Evolutionary conservation across 805 yeast genomes (phyloP).

Genomic region (Komagataella phaffii): DNA sequence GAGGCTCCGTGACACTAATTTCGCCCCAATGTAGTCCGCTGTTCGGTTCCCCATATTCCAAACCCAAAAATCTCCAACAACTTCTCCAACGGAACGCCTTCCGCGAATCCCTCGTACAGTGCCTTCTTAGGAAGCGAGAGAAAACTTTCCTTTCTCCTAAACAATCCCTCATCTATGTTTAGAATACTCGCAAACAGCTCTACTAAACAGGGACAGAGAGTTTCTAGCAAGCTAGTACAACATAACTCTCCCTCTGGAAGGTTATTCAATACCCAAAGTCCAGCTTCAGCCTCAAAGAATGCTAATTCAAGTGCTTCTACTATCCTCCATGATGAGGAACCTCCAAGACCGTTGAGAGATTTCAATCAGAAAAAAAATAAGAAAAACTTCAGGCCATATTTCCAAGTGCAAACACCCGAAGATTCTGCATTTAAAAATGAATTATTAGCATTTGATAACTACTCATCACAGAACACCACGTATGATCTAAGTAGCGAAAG

Average conservation of each 20-base stretch:
- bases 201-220: constrained; percentile 19
- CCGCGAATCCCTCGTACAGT: neutral
- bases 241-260: constrained; percentile 12
- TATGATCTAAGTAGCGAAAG: constrained; percentile 24
- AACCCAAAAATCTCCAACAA: neutral
- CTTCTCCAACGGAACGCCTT: neutral
- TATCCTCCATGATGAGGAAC: neutral
- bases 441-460: constrained; percentile 38
- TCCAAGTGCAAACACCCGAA: constrained; percentile 7
- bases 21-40: neutral
- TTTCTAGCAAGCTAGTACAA: constrained; percentile 17
- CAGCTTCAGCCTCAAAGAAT: constrained; percentile 8
- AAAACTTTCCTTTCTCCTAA: neutral
- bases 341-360: neutral
- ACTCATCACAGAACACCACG: constrained; percentile 21
- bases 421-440: constrained; percentile 37
- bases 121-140: neutral
- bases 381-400: constrained; percentile 1
- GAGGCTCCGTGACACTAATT: neutral
- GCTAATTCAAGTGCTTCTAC: neutral
- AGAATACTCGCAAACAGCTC: constrained; percentile 16
- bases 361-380: constrained; percentile 9
- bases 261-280: constrained; percentile 9
- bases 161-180: constrained; percentile 9
- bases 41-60: neutral